Evolutionary conservation across 2,329 filamentous ascomycete genomes (phyloP), one percentile per base, ranked within the genome.

Genomic region (Penicillium capsulatum): DNA sequence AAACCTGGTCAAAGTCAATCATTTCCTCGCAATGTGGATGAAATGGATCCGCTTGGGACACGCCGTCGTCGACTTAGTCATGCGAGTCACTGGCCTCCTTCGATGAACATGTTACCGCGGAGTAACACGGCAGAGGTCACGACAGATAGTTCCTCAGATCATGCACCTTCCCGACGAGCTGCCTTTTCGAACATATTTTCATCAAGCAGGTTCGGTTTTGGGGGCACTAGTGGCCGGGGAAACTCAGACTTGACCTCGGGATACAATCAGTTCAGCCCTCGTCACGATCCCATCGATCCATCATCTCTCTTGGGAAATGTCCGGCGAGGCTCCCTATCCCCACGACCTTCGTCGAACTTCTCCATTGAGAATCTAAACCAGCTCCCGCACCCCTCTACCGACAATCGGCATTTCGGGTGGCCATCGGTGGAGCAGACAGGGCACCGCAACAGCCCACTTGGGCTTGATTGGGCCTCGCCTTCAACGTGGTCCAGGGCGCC

Each of bases 391-490:
- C 87, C 86, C 4, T 90, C 86, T 1, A 85, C 84, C 1, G 87
- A 92, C 46, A 86, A 82, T 47, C 78, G 81, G 33, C 84, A 83
- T 16, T 86, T 89, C 45, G 87, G 84, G 66, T 84, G 81, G 60
- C 74, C 75, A 1, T 66, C 67, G 2, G 55, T 71, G 3, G 68
- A 74, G 24, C 82, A 78, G 42, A 63, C 64, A 33, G 76, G 71
- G 38, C 74, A 80, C 34, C 68, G 73, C 35, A 72, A 54, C 30
- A 55, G 73, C 43, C 75, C 73, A 10, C 62, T 78, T 6, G 73
- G 68, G 3, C 65, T 73, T 13, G 72, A 77, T 40, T 79, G 76
- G 76, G 69, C 70, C 15, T 66, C 67, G 1, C 64, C 68, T 10
- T 73, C 62, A 54, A 68, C 84, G 1, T 92, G 84, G 83, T 85